Conservation (phyloP, 345 rosid genomes). For the Populus davidiana region DNA sequence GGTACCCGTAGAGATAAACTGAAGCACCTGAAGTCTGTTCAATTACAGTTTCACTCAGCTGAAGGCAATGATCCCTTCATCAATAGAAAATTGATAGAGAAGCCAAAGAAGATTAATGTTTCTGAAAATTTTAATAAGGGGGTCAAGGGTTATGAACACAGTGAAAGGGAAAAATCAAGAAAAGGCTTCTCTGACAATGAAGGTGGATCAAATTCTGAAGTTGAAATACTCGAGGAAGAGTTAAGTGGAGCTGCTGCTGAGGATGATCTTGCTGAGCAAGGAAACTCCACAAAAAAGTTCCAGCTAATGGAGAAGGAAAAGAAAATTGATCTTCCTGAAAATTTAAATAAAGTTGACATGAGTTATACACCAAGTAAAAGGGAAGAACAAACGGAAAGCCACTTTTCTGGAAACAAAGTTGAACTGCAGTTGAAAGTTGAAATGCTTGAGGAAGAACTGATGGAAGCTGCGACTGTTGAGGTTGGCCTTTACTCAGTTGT, state of each 20-base stretch:
- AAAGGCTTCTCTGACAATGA: slow-evolving; percentile 31
- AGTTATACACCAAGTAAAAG: slow-evolving; percentile 11
- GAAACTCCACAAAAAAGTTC: slow-evolving; percentile 58
- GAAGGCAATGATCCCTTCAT: slow-evolving; percentile 25
- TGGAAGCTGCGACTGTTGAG: slow-evolving; percentile 88
- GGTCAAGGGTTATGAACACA: slow-evolving; percentile 4
- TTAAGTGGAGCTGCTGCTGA: slow-evolving; percentile 68
- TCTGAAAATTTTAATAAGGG: slow-evolving; percentile 21
- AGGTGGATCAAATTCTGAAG: slow-evolving; percentile 39
- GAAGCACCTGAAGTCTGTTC: slow-evolving; percentile 57
- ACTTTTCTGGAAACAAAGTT: slow-evolving; percentile 31
- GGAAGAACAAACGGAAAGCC: slow-evolving; percentile 20
- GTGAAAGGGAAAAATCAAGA: slow-evolving; percentile 17
- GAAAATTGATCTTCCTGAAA: slow-evolving; percentile 25
- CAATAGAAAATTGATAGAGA: slow-evolving; percentile 17
- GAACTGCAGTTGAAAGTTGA: slow-evolving; percentile 50
- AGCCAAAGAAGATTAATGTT: slow-evolving; percentile 23
- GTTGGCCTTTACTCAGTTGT: slow-evolving; percentile 79
- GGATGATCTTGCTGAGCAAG: slow-evolving; percentile 66
- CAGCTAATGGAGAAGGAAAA: slow-evolving; percentile 32
- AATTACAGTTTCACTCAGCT: slow-evolving; percentile 41
- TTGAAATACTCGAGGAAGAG: slow-evolving; percentile 65
- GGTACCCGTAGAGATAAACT: slow-evolving; percentile 39
- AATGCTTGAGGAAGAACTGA: slow-evolving; percentile 76
- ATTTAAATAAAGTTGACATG: slow-evolving; percentile 7